These are phyloP conservation scores for Miscanthus lutarioriparius DNA, from an alignment of 176 grass and related monocot species.

Conservation along the genomic window DNA sequence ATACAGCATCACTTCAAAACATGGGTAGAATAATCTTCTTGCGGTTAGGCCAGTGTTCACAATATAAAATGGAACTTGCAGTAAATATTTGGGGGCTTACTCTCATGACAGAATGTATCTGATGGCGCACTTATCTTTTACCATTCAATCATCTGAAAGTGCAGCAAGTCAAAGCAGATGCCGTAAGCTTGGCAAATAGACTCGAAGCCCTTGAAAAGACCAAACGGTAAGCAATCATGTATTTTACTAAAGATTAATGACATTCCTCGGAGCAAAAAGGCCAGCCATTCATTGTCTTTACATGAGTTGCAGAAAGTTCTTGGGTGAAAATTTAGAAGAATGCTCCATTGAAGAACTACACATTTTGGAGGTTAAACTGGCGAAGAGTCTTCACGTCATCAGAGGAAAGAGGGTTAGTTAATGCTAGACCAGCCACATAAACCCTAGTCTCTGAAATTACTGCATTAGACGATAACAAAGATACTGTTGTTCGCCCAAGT, in stretches of 20 bases:
- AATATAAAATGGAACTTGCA: not conserved
- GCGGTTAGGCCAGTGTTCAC: not conserved
- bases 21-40: not conserved
- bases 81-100: not conserved
- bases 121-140: constrained; percentile 1
- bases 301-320: constrained; percentile 43
- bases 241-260: not conserved
- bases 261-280: not conserved
- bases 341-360: constrained; percentile 57
- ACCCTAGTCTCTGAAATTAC: not conserved
- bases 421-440: not conserved
- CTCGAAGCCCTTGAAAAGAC: constrained; percentile 60
- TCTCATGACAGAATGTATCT: not conserved
- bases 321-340: constrained; percentile 62
- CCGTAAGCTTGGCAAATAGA: constrained; percentile 48
- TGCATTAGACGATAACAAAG: not conserved
- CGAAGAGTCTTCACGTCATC: constrained; percentile 46
- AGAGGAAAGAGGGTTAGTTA: constrained; percentile 56
- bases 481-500: not conserved
- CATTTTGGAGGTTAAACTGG: constrained; percentile 48
- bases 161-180: constrained; percentile 61
- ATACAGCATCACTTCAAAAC: not conserved
- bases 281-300: not conserved
- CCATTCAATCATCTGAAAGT: constrained; percentile 29
- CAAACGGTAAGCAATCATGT: constrained; percentile 38